phyloP scores from a whole-genome alignment of 768 basidiomycete species.

The Boletus rubescentipes region DNA sequence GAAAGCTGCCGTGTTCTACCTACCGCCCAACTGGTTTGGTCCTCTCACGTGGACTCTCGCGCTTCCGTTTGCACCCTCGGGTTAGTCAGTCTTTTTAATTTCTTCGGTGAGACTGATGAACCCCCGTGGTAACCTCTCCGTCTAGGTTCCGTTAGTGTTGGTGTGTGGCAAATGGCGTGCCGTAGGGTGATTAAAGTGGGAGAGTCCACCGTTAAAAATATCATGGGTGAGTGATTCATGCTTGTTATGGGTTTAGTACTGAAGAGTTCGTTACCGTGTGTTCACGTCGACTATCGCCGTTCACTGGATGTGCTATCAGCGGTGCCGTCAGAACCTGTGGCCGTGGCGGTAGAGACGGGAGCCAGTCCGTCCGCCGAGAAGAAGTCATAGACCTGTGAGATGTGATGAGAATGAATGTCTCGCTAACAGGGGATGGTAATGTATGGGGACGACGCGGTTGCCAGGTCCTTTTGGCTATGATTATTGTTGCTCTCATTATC shows the following conservation, averaged over 20 bases:
- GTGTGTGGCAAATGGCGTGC: slow-evolving; percentile 95
- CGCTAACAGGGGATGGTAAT: slow-evolving; percentile 5
- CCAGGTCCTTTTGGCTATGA: not conserved
- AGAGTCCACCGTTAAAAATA: slow-evolving; percentile 69
- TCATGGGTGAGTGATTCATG: slow-evolving; percentile 40
- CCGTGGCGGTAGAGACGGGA: slow-evolving; percentile 14
- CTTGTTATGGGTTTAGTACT: slow-evolving; percentile 1
- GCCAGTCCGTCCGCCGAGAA: slow-evolving; percentile 13
- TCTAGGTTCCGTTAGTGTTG: slow-evolving; percentile 87
- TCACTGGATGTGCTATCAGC: slow-evolving; percentile 5
- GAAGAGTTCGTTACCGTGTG: not conserved
- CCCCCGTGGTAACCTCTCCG: not conserved
- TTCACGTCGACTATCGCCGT: not conserved
- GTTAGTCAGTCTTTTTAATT: slow-evolving; percentile 41
- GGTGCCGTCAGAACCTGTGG: slow-evolving; percentile 21
- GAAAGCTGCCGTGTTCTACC: slow-evolving; percentile 86
- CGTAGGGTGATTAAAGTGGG: slow-evolving; percentile 77
- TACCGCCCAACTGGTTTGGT: slow-evolving; percentile 89
- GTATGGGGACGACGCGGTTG: not conserved
- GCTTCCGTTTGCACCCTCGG: slow-evolving; percentile 87
- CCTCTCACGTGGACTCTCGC: slow-evolving; percentile 86
- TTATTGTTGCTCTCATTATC: slow-evolving; percentile 15
- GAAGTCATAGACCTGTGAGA: slow-evolving; percentile 16
- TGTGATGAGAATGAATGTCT: not conserved
- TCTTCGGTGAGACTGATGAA: not conserved